Base-by-base conservation (phyloP, 1,284 basidiomycete genomes). In the Amylostereum areolatum region DNA sequence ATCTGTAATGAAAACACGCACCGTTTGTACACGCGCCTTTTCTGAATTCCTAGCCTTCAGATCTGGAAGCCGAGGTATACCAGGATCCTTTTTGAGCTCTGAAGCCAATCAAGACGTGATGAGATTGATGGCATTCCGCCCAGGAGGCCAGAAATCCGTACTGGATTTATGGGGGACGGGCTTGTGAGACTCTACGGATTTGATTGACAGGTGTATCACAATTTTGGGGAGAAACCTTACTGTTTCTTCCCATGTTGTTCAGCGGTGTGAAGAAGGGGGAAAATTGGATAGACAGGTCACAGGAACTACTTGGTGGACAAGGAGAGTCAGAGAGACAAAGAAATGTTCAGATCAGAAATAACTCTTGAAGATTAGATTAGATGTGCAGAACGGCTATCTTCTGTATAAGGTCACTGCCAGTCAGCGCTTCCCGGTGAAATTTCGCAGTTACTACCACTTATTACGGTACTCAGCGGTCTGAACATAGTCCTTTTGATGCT, bases 31-130 rank as follows among this genome's bases (percentile, higher is more conserved):
- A 51, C 70, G 70, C 52, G 73, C 72, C 59, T 78, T 81, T 37
- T 73, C 74, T 47, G 74, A 73, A 72, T 80, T 77, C 52, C 77
- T 71, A 46, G 77, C 66, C 67, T 83, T 87, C 48, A 89, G 66
- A 68, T 79, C 73, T 10, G 85, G 85, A 0, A 92, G 73, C 58
- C 82, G 81, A 3, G 90, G 89, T 1, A 93, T 71, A 12, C 89
- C 89, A 40, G 86, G 85, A 63, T 92, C 89, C 61, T 89, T 91
- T 68, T 87, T 90, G 32, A 89, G 69, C 60, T 85, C 88, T 90
- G 50, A 0, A 24, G 45, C 43, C 29, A 27, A 40, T 25, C 35
- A 43, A 33, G 41, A 36, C 8, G 46, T 48, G 29, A 37, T 25
- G 27, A 46, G 33, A n/a, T 36, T 39, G 44, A 37, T 29, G 30